phyloP scores from a whole-genome alignment of 805 yeast genomes.

The Kazachstania martiniae region DNA sequence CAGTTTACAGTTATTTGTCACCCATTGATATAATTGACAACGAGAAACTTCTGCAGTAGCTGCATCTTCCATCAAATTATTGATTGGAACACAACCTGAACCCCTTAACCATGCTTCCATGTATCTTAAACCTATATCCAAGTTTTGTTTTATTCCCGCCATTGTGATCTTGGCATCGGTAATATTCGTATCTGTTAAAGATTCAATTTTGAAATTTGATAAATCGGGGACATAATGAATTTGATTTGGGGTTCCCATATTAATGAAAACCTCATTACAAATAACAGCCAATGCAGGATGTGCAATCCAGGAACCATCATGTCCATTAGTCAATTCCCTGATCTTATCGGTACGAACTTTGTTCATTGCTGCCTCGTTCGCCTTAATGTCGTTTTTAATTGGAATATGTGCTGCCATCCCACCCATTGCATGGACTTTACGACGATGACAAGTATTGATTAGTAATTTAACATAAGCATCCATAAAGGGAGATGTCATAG shows the following conservation, averaged over 20 bases:
- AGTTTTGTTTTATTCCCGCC: slow-evolving; percentile 59
- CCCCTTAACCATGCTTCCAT: slow-evolving; percentile 84
- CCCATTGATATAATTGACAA: slow-evolving; percentile 78
- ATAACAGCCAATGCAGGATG: slow-evolving; percentile 74
- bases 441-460: slow-evolving; percentile 62
- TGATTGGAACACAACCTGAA: slow-evolving; percentile 77
- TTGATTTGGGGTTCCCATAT: slow-evolving; percentile 80
- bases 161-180: slow-evolving; percentile 54
- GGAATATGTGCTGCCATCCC: slow-evolving; percentile 89
- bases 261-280: slow-evolving; percentile 60
- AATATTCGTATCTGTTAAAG: slow-evolving; percentile 54
- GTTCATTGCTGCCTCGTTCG: slow-evolving; percentile 56
- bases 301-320: slow-evolving; percentile 86
- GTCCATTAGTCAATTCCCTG: slow-evolving; percentile 68
- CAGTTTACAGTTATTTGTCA: slow-evolving; percentile 51
- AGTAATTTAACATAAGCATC: slow-evolving; percentile 62
- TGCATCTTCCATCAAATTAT: slow-evolving; percentile 81
- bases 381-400: slow-evolving; percentile 55
- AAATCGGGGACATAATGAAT: slow-evolving; percentile 39
- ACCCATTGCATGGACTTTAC: slow-evolving; percentile 81
- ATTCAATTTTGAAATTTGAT: slow-evolving; percentile 29
- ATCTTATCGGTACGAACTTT: slow-evolving; percentile 67
- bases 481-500: slow-evolving; percentile 78
- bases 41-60: slow-evolving; percentile 85
- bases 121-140: slow-evolving; percentile 66